phyloP scores from a whole-genome alignment of 2,329 filamentous ascomycete species.

The Fusarium aywerte region DNA sequence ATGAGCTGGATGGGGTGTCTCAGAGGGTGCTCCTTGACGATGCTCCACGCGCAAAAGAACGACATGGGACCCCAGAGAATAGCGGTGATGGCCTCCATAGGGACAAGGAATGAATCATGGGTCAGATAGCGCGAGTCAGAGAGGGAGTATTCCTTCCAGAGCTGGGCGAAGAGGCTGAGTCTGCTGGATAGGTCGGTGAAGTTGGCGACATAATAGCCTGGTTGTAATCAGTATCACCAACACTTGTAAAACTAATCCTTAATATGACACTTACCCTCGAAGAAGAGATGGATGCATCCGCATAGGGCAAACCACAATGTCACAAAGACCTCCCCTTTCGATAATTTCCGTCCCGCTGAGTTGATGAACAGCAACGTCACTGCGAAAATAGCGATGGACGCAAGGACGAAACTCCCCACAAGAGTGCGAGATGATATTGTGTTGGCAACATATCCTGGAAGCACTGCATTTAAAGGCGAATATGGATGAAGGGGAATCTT shows the following conservation, averaged over 20 bases:
- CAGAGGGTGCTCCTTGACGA: constrained; percentile 57
- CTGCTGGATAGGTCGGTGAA: constrained; percentile 54
- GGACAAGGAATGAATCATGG: constrained; percentile 63
- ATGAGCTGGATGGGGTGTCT: constrained; percentile 62
- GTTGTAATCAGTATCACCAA: background rate
- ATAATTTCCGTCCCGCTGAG: constrained; percentile 62
- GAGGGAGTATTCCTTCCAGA: constrained; percentile 69
- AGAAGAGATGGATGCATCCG: constrained; percentile 60
- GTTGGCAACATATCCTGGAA: constrained; percentile 74
- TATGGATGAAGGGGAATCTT: constrained; percentile 68
- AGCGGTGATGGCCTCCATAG: constrained; percentile 66
- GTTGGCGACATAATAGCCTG: constrained; percentile 63
- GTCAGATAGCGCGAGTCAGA: constrained; percentile 67
- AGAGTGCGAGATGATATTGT: constrained; percentile 68
- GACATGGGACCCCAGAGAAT: constrained; percentile 65
- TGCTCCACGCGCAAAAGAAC: constrained; percentile 58
- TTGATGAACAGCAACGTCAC: constrained; percentile 65
- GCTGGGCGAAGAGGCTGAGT: constrained; percentile 60
- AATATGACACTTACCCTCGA: constrained; percentile 51
- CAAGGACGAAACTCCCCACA: constrained; percentile 67
- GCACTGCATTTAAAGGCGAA: constrained; percentile 72
- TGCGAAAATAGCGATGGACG: constrained; percentile 67
- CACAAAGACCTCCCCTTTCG: constrained; percentile 64
- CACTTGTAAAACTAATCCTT: fast-evolving
- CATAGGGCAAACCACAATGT: constrained; percentile 83